Evolutionary conservation across 805 yeast genomes (phyloP), one percentile per base, ranked within the genome.

Genomic region (Ogataea methylovora): DNA sequence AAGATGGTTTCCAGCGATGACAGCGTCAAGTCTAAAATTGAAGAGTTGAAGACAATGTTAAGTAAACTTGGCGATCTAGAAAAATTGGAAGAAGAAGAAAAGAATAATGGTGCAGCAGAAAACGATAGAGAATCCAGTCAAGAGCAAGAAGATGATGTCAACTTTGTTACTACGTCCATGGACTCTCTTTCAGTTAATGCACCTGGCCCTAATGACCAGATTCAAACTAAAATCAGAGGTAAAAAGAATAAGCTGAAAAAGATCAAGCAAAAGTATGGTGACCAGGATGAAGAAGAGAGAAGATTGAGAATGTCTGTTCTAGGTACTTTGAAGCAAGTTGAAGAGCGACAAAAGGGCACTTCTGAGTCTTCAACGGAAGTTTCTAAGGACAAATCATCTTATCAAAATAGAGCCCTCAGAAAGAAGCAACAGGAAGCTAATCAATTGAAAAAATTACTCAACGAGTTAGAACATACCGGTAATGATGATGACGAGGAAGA

Each of bases 261-360:
- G 51, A 83, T 86, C 36, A 80, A 80, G 27, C 68, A 73, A 40
- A 90, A 88, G 51, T 90, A 90, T 50, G 85, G 79, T 3, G 87
- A 82, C 39, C 97, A 90, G 58, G 97, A 90, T 53, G 96, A 85
- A 34, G 92, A 84, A 37, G 97, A 90, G 48, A 71, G 87, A 36
- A 48, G 59, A 30, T 47, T 80, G 37, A 69, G 94, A 43, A 76
- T 90, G 83, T 76, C 81, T 38, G 84, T 82, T 2, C 60, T 90
- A 27, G 97, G 97, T 4, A 84, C 95, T 0, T 63, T 84, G 49
- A 86, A 85, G 44, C 77, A 73, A 42, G 60, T 60, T 4, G 63
- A 69, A 32, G 43, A 38, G 33, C 24, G 32, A n/a, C 17, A 24
- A 19, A 24, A 21, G 4, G 27, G 16, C 2, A 29, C 26, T 11